Evolutionary conservation across 352 stramenopile genomes (phyloP).

Genomic region (Aphanomyces astaci): DNA sequence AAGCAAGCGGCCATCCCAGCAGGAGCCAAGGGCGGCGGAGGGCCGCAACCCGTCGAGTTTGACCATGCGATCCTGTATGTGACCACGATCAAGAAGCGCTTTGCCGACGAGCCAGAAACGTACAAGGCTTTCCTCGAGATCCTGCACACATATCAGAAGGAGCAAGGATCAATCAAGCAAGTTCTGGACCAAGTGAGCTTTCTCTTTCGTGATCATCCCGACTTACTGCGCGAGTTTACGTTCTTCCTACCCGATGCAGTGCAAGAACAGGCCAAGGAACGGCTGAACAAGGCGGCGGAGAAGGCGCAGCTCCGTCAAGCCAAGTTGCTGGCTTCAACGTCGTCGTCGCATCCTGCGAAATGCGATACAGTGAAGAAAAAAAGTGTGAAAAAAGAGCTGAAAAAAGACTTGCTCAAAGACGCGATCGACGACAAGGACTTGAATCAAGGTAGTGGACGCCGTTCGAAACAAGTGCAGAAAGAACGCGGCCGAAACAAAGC

Average conservation of each 20-base stretch:
- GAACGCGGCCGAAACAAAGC: slow-evolving; percentile 69
- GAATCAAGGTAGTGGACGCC: no score
- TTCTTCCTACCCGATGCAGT: slow-evolving; percentile 99
- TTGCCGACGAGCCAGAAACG: slow-evolving; percentile 94
- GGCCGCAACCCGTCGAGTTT: slow-evolving; percentile 96
- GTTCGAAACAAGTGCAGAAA: slow-evolving; percentile 38
- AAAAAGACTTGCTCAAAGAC: not conserved
- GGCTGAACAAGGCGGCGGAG: slow-evolving; percentile 90
- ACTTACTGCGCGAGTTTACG: slow-evolving; percentile 99
- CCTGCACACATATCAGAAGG: slow-evolving; percentile 99
- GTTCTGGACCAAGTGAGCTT: slow-evolving; percentile 96
- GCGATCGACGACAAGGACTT: slow-evolving; percentile 37
- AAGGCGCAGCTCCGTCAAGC: slow-evolving; percentile 89
- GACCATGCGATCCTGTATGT: slow-evolving; percentile 99
- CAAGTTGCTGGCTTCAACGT: no score
- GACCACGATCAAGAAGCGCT: slow-evolving; percentile 98
- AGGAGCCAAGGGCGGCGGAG: no score
- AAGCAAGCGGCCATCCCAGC: slow-evolving; percentile 22
- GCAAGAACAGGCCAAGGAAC: slow-evolving; percentile 94
- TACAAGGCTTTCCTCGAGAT: slow-evolving; percentile 99
- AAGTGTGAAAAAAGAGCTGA: not conserved
- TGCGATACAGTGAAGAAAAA: slow-evolving; percentile 3
- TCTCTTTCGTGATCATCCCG: slow-evolving; percentile 98
- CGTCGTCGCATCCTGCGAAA: no score
- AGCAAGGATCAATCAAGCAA: slow-evolving; percentile 97